Evolutionary conservation across 73 alveolate species (phyloP).

Genomic region (Uronychia setigera): DNA sequence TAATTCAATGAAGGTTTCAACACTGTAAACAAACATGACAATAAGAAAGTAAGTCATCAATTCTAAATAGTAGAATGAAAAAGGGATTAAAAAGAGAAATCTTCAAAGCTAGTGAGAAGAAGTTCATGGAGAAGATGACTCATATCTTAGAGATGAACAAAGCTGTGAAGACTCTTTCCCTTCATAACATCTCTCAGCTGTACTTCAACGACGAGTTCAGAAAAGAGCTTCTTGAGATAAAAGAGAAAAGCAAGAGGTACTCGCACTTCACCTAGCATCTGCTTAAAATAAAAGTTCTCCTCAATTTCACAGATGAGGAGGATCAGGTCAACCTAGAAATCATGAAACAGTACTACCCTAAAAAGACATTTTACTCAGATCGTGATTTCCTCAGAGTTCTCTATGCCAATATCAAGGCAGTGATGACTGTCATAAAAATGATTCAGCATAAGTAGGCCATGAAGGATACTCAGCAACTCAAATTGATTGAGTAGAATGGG

Average conservation of each 20-base stretch:
- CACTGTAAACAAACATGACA: background rate
- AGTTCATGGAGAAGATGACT: background rate
- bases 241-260: background rate
- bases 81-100: background rate
- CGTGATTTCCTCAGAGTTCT: background rate
- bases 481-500: background rate
- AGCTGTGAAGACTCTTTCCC: background rate
- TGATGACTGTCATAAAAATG: background rate
- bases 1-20: background rate
- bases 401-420: background rate
- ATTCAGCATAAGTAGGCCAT: background rate
- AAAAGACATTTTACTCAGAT: background rate
- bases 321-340: background rate
- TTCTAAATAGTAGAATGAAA: background rate
- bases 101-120: background rate
- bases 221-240: background rate
- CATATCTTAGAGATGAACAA: background rate
- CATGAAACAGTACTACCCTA: background rate
- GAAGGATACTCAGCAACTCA: background rate
- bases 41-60: background rate
- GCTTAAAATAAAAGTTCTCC: background rate
- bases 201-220: background rate
- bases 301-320: background rate
- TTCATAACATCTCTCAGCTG: background rate
- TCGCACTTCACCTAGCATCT: background rate